Percentiles rank a stretch among this genome's conserved stretches.
These are phyloP conservation scores for Cyclotella distinguenda DNA, from an alignment of 108 stramenopile species.

Conservation along the genomic window DNA sequence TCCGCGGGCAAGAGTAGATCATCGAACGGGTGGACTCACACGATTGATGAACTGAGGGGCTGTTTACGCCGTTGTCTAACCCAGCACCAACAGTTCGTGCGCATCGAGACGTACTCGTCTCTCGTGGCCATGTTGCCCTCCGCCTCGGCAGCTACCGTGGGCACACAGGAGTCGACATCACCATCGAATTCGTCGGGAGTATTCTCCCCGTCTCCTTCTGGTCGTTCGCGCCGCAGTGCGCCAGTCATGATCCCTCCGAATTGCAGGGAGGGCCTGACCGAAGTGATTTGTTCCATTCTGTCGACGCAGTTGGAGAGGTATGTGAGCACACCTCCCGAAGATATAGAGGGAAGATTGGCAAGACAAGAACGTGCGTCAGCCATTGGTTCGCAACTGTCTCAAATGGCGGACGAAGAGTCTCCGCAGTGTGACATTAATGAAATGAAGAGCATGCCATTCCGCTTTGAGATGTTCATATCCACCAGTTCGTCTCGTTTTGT, in stretches of 20 bases:
- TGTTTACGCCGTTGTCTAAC: constrained; percentile 46
- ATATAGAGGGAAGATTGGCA: constrained; percentile 24
- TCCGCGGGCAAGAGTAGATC: constrained; percentile 3
- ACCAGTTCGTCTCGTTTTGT: constrained; percentile 4
- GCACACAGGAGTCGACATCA: constrained; percentile 25
- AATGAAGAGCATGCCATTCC: constrained; percentile 30
- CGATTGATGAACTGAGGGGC: constrained; percentile 39
- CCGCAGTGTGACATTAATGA: neutral
- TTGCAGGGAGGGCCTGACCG: constrained; percentile 7
- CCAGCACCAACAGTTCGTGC: constrained; percentile 41
- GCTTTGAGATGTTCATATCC: constrained; percentile 35
- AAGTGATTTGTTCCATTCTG: constrained; percentile 22
- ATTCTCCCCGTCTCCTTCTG: neutral
- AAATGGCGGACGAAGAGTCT: constrained; percentile 29
- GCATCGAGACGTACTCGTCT: constrained; percentile 42
- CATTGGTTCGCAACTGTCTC: constrained; percentile 26
- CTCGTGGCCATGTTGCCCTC: constrained; percentile 31
- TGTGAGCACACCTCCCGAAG: constrained; percentile 30
- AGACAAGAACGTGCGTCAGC: constrained; percentile 22
- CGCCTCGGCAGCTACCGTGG: neutral
- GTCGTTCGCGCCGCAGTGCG: neutral
- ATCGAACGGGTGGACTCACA: constrained; percentile 4
- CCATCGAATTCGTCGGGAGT: constrained; percentile 13
- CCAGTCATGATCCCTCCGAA: constrained; percentile 15
- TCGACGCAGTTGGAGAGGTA: constrained; percentile 31